Percentiles rank a stretch among this genome's conserved stretches.
Conservation (phyloP, 164 flowering plant genomes). For the Saururus chinensis region DNA sequence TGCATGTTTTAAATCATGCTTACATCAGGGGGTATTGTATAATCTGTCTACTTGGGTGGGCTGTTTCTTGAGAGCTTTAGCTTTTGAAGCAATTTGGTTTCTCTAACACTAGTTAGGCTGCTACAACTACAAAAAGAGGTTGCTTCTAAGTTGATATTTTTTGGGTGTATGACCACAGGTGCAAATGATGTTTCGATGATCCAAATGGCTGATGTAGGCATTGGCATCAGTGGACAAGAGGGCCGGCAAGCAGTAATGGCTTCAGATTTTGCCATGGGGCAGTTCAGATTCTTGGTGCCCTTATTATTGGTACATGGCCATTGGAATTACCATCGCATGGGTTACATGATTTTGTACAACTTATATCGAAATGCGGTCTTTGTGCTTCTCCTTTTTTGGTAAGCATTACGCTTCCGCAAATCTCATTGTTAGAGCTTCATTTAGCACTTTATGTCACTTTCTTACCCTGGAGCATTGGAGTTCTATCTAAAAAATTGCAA, state of each 20-base stretch:
- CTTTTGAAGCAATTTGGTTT: no score
- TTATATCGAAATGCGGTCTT: constrained; percentile 27
- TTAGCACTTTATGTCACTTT: background rate
- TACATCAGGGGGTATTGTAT: no score
- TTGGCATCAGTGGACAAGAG: constrained; percentile 38
- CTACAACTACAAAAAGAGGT: background rate
- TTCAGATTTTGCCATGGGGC: constrained; percentile 51
- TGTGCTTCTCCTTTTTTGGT: constrained; percentile 33
- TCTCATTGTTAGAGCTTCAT: background rate
- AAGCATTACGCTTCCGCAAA: constrained; percentile 16
- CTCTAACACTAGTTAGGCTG: no score
- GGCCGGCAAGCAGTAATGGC: constrained; percentile 52
- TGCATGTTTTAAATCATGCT: no score
- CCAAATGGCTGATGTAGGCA: constrained; percentile 37
- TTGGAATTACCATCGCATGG: constrained; percentile 51
- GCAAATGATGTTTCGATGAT: constrained; percentile 38
- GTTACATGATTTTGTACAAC: constrained; percentile 39
- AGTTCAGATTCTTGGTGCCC: constrained; percentile 45
- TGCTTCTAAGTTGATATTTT: background rate
- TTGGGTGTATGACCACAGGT: constrained; percentile 13
- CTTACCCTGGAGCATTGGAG: no score
- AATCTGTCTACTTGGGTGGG: no score
- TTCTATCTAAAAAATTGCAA: no score
- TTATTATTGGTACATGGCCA: constrained; percentile 50
- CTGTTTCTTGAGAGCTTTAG: no score